phyloP scores from a whole-genome alignment of 2,329 filamentous ascomycete species.

The Arthroderma sp. region DNA sequence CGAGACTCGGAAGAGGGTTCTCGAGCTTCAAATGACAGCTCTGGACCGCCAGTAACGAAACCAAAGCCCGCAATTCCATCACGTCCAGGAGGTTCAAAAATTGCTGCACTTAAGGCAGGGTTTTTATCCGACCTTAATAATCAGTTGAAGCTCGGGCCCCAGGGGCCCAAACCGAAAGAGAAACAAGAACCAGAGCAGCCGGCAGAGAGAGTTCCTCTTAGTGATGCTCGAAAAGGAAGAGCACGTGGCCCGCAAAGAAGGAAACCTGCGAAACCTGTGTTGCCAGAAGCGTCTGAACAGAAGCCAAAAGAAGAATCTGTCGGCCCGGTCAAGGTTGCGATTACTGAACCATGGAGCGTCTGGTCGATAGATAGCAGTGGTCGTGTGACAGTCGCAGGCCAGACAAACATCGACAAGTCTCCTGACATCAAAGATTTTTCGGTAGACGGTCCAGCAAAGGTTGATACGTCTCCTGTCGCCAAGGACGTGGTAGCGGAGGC shows the following conservation, averaged over 20 bases:
- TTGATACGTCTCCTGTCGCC: no score
- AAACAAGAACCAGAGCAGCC: constrained; percentile 44
- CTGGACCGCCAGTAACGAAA: constrained; percentile 40
- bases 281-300: constrained; percentile 3
- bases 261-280: constrained; percentile 44
- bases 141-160: constrained; percentile 73
- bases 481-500: no score
- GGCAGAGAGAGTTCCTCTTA: constrained; percentile 64
- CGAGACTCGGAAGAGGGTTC: constrained; percentile 23
- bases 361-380: constrained; percentile 26
- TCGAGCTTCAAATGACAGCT: constrained; percentile 23
- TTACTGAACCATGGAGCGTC: constrained; percentile 28
- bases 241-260: constrained; percentile 76
- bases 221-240: constrained; percentile 78
- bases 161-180: constrained; percentile 51
- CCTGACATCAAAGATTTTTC: no score
- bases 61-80: constrained; percentile 73
- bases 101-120: constrained; percentile 76
- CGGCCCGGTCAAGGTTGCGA: constrained; percentile 24
- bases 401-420: no score
- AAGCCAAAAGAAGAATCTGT: constrained; percentile 10
- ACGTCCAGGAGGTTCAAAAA: constrained; percentile 68
- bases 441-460: no score
- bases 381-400: constrained; percentile 1
- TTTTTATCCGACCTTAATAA: constrained; percentile 92